A percentile compares a stretch with the other conserved stretches of the same genome.
These are phyloP conservation scores for Paraglomus brasilianum DNA, from an alignment of 192 early-diverging fungal genomes.

Conservation along the genomic window DNA sequence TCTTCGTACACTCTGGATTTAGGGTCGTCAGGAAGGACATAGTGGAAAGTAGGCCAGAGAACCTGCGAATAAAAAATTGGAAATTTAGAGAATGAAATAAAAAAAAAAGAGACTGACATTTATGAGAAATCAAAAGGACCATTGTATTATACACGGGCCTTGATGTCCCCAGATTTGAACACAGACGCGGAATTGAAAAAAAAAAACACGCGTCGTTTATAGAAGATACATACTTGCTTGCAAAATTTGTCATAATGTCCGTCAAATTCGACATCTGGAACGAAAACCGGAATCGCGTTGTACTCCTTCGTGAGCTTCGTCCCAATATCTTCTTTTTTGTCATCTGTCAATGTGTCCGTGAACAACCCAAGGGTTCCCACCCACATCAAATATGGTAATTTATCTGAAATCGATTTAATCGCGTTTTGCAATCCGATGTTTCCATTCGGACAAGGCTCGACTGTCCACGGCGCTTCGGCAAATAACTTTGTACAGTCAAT, in stretches of 20 bases:
- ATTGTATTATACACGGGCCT: background rate
- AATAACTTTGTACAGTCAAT: conserved; percentile 40
- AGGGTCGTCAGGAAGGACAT: conserved; percentile 86
- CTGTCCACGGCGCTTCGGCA: conserved; percentile 52
- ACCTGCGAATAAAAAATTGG: conserved; percentile 53
- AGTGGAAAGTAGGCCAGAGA: conserved; percentile 97
- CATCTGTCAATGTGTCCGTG: conserved; percentile 66
- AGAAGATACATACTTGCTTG: conserved; percentile 72
- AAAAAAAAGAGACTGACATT: background rate
- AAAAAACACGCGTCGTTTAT: background rate
- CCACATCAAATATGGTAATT: conserved; percentile 64
- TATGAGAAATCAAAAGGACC: background rate
- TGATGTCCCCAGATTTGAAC: background rate
- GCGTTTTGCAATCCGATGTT: conserved; percentile 97
- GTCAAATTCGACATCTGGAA: conserved; percentile 77
- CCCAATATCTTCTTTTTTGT: conserved; percentile 57
- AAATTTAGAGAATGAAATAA: background rate
- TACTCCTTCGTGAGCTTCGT: conserved; percentile 60
- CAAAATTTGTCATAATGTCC: conserved; percentile 94
- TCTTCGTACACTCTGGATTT: conserved; percentile 70
- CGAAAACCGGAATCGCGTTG: conserved; percentile 77
- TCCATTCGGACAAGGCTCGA: conserved; percentile 76
- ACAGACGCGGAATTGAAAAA: background rate
- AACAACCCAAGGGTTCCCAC: conserved; percentile 76
- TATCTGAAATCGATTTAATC: conserved; percentile 63